Evolutionary conservation across 306 rosid genomes (phyloP).

Genomic region (Comarum palustre): DNA sequence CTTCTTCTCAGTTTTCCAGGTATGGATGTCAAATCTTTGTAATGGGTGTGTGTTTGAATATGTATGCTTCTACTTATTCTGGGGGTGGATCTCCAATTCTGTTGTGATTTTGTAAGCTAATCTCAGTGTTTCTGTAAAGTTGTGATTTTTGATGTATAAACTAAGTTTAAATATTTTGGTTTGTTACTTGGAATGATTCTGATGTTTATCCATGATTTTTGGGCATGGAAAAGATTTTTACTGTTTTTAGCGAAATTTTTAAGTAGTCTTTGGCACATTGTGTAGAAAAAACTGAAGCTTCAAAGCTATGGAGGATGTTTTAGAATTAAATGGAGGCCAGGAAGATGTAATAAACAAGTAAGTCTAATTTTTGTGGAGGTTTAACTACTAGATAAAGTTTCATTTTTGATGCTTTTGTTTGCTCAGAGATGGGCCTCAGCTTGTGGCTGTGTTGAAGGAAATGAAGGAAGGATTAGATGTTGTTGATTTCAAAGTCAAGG

Average conservation of each 20-base stretch:
- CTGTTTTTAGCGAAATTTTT: neutral
- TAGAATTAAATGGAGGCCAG: neutral
- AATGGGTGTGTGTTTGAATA: neutral
- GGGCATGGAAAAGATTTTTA: neutral
- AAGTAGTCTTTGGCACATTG: neutral
- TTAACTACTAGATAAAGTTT: neutral
- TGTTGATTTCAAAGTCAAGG: slow-evolving; percentile 56
- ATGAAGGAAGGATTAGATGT: slow-evolving; percentile 79
- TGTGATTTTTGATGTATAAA: neutral
- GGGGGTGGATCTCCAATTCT: neutral
- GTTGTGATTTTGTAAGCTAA: neutral
- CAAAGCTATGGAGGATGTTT: neutral
- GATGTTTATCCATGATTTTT: neutral
- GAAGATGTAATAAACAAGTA: slow-evolving; percentile 2
- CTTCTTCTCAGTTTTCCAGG: neutral
- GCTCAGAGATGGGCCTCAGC: slow-evolving; percentile 57
- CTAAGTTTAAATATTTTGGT: neutral
- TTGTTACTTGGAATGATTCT: neutral
- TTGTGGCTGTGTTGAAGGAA: slow-evolving; percentile 61
- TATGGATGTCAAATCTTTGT: neutral
- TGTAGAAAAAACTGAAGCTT: neutral
- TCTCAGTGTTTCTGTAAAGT: neutral
- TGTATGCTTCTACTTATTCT: neutral
- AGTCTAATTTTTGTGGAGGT: neutral
- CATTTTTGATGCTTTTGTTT: slow-evolving; percentile 7